phyloP scores from a whole-genome alignment of 2,329 filamentous ascomycete genomes.

The Ceratocystis variospora region DNA sequence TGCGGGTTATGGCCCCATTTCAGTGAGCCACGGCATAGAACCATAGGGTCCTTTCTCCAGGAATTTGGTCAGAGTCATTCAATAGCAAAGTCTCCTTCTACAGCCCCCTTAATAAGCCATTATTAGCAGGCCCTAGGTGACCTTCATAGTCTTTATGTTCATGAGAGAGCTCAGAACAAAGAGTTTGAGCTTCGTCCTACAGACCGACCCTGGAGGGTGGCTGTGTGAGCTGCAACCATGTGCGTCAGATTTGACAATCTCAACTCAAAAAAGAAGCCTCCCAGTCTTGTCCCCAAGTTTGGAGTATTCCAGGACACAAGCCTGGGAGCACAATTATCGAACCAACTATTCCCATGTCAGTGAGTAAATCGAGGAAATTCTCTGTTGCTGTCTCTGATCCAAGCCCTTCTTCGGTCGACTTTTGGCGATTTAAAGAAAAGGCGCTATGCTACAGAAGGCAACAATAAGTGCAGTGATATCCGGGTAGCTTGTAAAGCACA shows the following conservation, averaged over 20 bases:
- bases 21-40: slow-evolving; percentile 30
- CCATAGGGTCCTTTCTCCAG: slow-evolving; percentile 30
- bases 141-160: slow-evolving; percentile 26
- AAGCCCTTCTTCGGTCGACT: slow-evolving; percentile 33
- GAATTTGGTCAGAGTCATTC: slow-evolving; percentile 31
- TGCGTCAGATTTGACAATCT: no score
- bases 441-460: no score
- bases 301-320: slow-evolving; percentile 22
- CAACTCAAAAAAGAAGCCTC: no score
- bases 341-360: slow-evolving; percentile 31
- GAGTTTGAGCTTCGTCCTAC: no score
- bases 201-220: no score
- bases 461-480: no score
- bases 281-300: no score
- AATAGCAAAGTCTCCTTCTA: slow-evolving; percentile 32
- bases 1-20: slow-evolving; percentile 26
- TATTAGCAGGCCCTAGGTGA: slow-evolving; percentile 23
- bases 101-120: slow-evolving; percentile 34
- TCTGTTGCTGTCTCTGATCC: slow-evolving; percentile 32
- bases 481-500: slow-evolving; percentile 34
- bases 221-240: no score
- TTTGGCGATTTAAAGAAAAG: no score
- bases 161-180: no score
- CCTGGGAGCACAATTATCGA: slow-evolving; percentile 42
- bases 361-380: slow-evolving; percentile 33